Percentiles rank a stretch among this genome's conserved stretches.
phyloP scores from a whole-genome alignment of 805 yeast species.

The Schwanniomyces pseudopolymorphus region DNA sequence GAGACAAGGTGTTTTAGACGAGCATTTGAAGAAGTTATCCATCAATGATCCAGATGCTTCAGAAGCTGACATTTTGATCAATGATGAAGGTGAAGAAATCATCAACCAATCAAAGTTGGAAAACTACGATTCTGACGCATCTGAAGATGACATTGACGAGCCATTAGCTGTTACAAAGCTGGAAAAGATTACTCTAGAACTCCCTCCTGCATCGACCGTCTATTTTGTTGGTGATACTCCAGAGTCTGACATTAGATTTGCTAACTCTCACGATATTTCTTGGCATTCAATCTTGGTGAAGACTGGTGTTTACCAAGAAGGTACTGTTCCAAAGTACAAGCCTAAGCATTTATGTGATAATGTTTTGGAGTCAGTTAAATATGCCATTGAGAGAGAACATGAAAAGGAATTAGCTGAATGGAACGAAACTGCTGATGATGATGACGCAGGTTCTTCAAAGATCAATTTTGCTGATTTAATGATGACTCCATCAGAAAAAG shows the following conservation, averaged over 20 bases:
- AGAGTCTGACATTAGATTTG: conserved; percentile 84
- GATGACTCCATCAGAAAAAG: conserved; percentile 42
- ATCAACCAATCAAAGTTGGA: conserved; percentile 44
- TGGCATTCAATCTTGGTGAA: conserved; percentile 85
- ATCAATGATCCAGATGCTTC: conserved; percentile 43
- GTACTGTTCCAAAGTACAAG: conserved; percentile 73
- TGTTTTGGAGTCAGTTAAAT: conserved; percentile 79
- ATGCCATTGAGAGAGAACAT: conserved; percentile 82
- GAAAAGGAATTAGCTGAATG: conserved; percentile 69
- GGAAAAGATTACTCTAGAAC: conserved; percentile 47
- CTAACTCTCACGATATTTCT: conserved; percentile 79
- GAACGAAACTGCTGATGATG: conserved; percentile 52
- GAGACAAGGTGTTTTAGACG: conserved; percentile 77
- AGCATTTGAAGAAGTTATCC: conserved; percentile 59
- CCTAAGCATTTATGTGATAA: conserved; percentile 74
- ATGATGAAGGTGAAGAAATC: conserved; percentile 45
- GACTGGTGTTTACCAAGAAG: conserved; percentile 84
- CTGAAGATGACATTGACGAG: conserved; percentile 29
- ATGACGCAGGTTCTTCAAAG: conserved; percentile 25
- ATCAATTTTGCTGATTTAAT: conserved; percentile 46
- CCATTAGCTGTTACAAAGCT: conserved; percentile 43
- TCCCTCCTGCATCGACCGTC: conserved; percentile 84
- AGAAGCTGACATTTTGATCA: conserved; percentile 42
- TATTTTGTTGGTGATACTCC: conserved; percentile 91
- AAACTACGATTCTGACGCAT: conserved; percentile 28